Percentiles rank a stretch among this genome's conserved stretches.
These are phyloP conservation scores for Rhynchosporium graminicola DNA, from an alignment of 2,329 filamentous ascomycete genomes.

Conservation along the genomic window DNA sequence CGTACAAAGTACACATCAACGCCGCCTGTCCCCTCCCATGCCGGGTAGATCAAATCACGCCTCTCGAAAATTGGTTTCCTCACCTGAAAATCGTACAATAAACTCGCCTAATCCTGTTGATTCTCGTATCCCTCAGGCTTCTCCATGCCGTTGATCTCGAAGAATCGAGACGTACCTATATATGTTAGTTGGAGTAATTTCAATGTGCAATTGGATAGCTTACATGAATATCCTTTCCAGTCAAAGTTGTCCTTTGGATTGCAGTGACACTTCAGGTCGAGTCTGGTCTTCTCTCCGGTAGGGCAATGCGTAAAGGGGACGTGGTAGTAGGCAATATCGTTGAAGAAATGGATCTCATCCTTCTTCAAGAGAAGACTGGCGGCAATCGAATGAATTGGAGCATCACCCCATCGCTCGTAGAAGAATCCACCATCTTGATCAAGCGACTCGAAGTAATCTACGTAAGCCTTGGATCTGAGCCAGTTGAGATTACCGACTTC, in stretches of 20 bases:
- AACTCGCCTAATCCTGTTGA: slow-evolving; percentile 53
- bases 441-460: slow-evolving; percentile 86
- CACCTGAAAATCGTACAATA: slow-evolving; percentile 17
- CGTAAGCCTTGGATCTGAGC: slow-evolving; percentile 85
- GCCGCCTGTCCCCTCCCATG: slow-evolving; percentile 27
- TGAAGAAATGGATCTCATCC: slow-evolving; percentile 96
- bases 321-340: slow-evolving; percentile 98
- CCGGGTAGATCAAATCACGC: slow-evolving; percentile 25
- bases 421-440: slow-evolving; percentile 96
- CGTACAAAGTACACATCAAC: slow-evolving; percentile 19
- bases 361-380: slow-evolving; percentile 85
- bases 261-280: slow-evolving; percentile 89
- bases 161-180: slow-evolving; percentile 80
- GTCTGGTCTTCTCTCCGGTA: slow-evolving; percentile 78
- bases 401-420: slow-evolving; percentile 98
- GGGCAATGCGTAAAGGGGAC: slow-evolving; percentile 98
- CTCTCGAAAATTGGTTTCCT: slow-evolving; percentile 22
- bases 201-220: slow-evolving; percentile 43
- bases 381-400: slow-evolving; percentile 96
- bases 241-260: slow-evolving; percentile 98
- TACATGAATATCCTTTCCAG: slow-evolving; percentile 98
- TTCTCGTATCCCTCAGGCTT: slow-evolving; percentile 87
- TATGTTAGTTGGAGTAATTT: slow-evolving; percentile 28
- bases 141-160: slow-evolving; percentile 74
- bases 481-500: slow-evolving; percentile 93